Conservation (phyloP, 2,329 filamentous ascomycete species). For the Tolypocladium ophioglossoides region DNA sequence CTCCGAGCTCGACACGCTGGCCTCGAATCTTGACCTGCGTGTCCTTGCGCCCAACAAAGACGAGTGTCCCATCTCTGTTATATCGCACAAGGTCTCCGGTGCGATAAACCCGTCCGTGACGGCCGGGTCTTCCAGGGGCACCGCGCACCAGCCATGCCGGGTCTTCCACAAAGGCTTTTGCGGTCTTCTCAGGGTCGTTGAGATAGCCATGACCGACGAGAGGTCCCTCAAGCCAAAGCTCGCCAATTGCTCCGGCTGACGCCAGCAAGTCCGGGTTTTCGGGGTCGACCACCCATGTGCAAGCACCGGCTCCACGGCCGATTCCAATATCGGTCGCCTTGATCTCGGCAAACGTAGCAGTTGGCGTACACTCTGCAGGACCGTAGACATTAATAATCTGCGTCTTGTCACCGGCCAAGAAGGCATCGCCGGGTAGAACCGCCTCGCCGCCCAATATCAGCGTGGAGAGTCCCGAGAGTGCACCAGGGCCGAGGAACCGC, state of each 20-base stretch:
- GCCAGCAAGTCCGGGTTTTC: constrained; percentile 7
- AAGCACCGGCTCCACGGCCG: constrained; percentile 1
- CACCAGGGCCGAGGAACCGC: constrained; percentile 3
- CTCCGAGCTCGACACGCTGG: constrained; percentile 35
- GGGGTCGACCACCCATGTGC: constrained; percentile 9
- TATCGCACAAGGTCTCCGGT: constrained; percentile 37
- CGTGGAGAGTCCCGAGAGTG: constrained; percentile 5
- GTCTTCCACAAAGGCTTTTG: constrained; percentile 11
- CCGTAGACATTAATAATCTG: constrained; percentile 12
- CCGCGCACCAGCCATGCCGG: constrained; percentile 3
- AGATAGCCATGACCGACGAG: constrained; percentile 11
- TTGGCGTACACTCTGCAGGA: constrained; percentile 10
- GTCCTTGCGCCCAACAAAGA: constrained; percentile 40
- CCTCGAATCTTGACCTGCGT: constrained; percentile 45
- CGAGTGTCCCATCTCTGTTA: constrained; percentile 18
- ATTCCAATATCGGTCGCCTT: constrained; percentile 1
- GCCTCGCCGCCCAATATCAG: constrained; percentile 10
- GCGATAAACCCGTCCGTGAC: constrained; percentile 24
- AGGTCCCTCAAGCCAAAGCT: constrained; percentile 10
- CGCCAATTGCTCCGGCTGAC: constrained; percentile 8
- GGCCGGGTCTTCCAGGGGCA: neutral
- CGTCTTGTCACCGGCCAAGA: constrained; percentile 4
- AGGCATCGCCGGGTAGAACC: constrained; percentile 2
- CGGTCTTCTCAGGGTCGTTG: constrained; percentile 7
- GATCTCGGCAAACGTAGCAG: neutral